Evolutionary conservation across 305 asterid species (phyloP).

Genomic region (Fraxinus angustifolia): DNA sequence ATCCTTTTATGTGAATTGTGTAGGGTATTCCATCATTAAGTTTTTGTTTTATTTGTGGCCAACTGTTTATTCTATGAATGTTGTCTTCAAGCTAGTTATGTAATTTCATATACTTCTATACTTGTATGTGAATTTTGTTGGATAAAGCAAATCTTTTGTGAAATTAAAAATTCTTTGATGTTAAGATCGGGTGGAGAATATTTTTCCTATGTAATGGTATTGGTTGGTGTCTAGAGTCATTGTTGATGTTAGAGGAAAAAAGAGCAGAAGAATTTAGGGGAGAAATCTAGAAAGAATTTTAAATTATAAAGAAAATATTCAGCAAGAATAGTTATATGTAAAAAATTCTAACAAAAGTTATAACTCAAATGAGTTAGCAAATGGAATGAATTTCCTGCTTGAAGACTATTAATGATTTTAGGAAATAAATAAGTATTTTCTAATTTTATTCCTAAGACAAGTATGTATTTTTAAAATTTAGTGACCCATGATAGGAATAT

Average conservation of each 20-base stretch:
- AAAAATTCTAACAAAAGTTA: neutral
- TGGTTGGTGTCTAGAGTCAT: neutral
- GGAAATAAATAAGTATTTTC: neutral
- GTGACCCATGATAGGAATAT: neutral
- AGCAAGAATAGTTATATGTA: neutral
- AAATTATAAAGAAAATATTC: neutral
- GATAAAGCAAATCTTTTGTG: constrained; percentile 18
- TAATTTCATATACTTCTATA: constrained; percentile 25
- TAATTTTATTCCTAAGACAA: neutral
- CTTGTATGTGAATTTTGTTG: constrained; percentile 28
- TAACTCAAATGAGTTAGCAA: neutral
- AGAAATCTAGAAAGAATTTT: neutral
- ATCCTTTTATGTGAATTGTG: constrained; percentile 27
- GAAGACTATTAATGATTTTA: neutral
- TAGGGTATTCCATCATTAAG: neutral
- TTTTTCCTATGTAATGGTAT: neutral
- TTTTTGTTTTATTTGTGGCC: constrained; percentile 21
- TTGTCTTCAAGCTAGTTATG: constrained; percentile 25
- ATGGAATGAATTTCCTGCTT: neutral
- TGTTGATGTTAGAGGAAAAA: neutral
- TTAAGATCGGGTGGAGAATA: constrained; percentile 12
- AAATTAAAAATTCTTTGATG: constrained; percentile 24
- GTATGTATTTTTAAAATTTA: neutral
- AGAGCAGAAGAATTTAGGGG: neutral
- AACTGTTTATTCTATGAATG: neutral